Evolutionary conservation across 2,329 filamentous ascomycete genomes (phyloP), one percentile per base, ranked within the genome.

Genomic region (Hawksworthiomyces lignivorus): DNA sequence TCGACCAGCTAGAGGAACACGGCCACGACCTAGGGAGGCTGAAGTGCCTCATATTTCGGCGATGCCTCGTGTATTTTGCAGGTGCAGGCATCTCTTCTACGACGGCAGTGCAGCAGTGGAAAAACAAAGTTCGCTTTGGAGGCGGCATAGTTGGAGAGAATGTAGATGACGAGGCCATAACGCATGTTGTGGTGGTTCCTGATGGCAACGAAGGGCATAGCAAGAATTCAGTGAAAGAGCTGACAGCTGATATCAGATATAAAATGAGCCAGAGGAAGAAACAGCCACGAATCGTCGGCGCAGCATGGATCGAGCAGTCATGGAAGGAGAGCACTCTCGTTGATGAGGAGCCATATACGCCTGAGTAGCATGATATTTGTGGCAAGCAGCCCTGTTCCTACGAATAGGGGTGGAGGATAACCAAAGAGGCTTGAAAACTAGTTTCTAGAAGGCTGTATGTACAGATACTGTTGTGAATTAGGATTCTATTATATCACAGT

Each of bases 301-400:
- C 70, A 9, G 67, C 68, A 12, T 98, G 92, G 92, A 63, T 96
- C 1, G 72, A 81, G 38, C 79, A 84, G 39, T 86, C 85, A 54
- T 95, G 89, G 87, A 69, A 68, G 45, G 86, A 90, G 58, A 72
- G 70, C 49, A 94, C 87, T 1, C 55, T 84, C 47, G 59, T 96
- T 35, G 87, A 94, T 50, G 90, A 96, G 63, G 86, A 90, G 54
- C 62, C 65, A 30, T 79, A 73, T 53, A 57, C 54, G 7, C 48
- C 50, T 4, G 48, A 62, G 5, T 57, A 35, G n/a, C n/a, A n/a
- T n/a, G n/a, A n/a, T n/a, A n/a, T n/a, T n/a, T n/a, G n/a, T n/a
- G n/a, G n/a, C n/a, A n/a, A n/a, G n/a, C n/a, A n/a, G n/a, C n/a
- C n/a, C n/a, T n/a, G n/a, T n/a, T n/a, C n/a, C n/a, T n/a, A n/a